A percentile compares a stretch with the other conserved stretches of the same genome.
Conservation (phyloP, 257 asterid species). For the Fraxinus excelsior region DNA sequence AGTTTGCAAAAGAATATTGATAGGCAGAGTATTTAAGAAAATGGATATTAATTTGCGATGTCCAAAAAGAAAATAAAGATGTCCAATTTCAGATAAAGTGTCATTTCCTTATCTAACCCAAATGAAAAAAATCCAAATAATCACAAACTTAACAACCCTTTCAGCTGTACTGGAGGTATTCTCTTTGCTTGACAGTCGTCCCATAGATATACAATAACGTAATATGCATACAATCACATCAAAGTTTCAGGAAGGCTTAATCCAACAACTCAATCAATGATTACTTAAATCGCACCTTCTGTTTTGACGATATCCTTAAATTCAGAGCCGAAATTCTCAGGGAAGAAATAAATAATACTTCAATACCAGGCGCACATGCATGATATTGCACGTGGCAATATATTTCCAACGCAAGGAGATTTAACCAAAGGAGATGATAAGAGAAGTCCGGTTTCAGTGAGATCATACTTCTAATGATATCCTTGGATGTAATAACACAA, state of each 20-base stretch:
- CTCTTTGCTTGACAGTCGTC: background rate
- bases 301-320: background rate
- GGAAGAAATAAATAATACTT: too few relatives aligned
- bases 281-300: background rate
- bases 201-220: background rate
- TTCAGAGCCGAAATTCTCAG: background rate
- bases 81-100: slow-evolving; percentile 11
- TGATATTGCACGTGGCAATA: background rate
- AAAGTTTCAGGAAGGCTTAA: background rate
- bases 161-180: background rate
- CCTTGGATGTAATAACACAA: background rate
- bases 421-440: background rate
- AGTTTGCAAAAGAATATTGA: background rate
- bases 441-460: background rate
- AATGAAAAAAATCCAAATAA: background rate
- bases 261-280: background rate
- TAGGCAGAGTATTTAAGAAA: background rate
- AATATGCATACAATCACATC: background rate
- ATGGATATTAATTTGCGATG: background rate
- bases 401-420: background rate
- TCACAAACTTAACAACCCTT: background rate
- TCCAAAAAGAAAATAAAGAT: background rate
- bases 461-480: background rate
- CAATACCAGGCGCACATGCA: background rate
- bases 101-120: background rate